A percentile compares a stretch with the other conserved stretches of the same genome.
phyloP scores from a whole-genome alignment of 2,329 filamentous ascomycete genomes.

The Paecilomyces sp. region DNA sequence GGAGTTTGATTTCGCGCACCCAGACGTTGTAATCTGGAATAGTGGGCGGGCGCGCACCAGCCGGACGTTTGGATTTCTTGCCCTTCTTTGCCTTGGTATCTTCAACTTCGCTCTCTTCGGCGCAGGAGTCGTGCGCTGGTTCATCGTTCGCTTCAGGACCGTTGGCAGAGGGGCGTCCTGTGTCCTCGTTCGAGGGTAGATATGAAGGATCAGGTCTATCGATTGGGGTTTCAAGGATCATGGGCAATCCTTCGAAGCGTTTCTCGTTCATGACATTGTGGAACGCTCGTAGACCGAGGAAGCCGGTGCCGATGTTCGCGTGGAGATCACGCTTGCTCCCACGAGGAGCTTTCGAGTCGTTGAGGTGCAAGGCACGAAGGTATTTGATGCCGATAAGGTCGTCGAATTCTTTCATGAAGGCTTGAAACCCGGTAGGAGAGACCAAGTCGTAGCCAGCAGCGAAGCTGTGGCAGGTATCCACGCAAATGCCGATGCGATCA shows the following conservation, averaged over 20 bases:
- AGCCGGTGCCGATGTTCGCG: conserved; percentile 93
- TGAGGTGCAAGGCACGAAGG: conserved; percentile 80
- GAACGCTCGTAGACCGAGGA: conserved; percentile 82
- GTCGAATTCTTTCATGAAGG: conserved; percentile 71
- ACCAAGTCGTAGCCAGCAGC: conserved; percentile 88
- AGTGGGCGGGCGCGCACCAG: conserved; percentile 22
- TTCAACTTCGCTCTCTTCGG: conserved; percentile 11
- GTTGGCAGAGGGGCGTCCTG: not conserved
- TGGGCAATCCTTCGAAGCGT: conserved; percentile 69
- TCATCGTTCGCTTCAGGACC: conserved; percentile 4
- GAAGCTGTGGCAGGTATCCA: conserved; percentile 96
- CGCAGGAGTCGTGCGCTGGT: not conserved
- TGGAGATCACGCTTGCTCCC: conserved; percentile 79
- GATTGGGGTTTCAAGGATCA: conserved; percentile 95
- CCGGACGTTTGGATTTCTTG: conserved; percentile 11
- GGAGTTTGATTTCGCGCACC: conserved; percentile 89
- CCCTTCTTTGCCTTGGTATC: conserved; percentile 15
- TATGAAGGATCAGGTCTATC: conserved; percentile 53
- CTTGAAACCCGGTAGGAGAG: conserved; percentile 62
- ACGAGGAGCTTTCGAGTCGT: conserved; percentile 90
- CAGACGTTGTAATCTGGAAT: conserved; percentile 76
- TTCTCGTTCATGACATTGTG: conserved; percentile 82
- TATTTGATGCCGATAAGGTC: conserved; percentile 68
- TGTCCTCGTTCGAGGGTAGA: conserved; percentile 7
- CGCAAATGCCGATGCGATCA: conserved; percentile 78